A percentile compares a stretch with the other conserved stretches of the same genome.
Conservation (phyloP, 352 stramenopile species). For the Peronospora belbahrii region DNA sequence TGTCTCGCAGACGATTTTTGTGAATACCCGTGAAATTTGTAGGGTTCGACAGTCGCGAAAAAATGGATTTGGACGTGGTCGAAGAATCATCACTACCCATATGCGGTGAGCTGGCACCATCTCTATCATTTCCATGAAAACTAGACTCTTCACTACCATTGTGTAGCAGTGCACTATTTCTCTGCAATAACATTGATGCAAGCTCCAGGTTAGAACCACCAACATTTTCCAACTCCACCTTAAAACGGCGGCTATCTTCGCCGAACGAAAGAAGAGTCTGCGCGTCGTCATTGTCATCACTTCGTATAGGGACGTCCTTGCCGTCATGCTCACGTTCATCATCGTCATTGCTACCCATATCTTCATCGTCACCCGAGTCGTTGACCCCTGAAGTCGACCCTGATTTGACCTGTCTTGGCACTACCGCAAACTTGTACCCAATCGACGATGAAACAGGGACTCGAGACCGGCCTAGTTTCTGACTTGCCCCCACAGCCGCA, state of each 20-base stretch:
- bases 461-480: constrained; percentile 9
- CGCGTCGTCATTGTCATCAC: constrained; percentile 29
- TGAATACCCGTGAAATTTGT: constrained; percentile 86
- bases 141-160: constrained; percentile 27
- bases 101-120: constrained; percentile 30
- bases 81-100: constrained; percentile 61
- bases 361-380: constrained; percentile 59
- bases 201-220: constrained; percentile 32
- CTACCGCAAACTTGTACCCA: constrained; percentile 12
- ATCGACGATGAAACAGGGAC: constrained; percentile 13
- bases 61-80: constrained; percentile 55
- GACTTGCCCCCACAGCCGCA: constrained; percentile 14
- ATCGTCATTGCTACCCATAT: constrained; percentile 40
- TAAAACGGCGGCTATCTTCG: constrained; percentile 40
- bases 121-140: constrained; percentile 27
- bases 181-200: constrained; percentile 32
- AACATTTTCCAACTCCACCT: constrained; percentile 46
- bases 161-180: constrained; percentile 27
- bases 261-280: constrained; percentile 9
- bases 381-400: constrained; percentile 59
- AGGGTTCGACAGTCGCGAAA: constrained; percentile 78
- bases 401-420: constrained; percentile 11
- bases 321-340: constrained; percentile 30
- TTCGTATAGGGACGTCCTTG: constrained; percentile 50
- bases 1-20: constrained; percentile 78